Evolutionary conservation across 129 eudicot genomes (phyloP).

Genomic region (Saussurea involucrata): DNA sequence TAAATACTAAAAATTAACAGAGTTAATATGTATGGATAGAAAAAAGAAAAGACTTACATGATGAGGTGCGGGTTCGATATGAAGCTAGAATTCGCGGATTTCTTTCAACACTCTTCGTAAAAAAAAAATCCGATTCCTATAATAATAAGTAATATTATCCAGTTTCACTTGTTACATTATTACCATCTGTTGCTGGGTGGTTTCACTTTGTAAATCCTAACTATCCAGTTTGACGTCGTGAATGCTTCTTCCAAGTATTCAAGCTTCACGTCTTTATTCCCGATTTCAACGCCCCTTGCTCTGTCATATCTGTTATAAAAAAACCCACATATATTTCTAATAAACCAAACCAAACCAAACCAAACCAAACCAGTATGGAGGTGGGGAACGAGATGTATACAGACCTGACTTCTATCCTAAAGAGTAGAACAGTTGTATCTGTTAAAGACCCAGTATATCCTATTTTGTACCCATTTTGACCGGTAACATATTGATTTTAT

Average conservation of each 20-base stretch:
- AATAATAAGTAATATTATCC: not conserved
- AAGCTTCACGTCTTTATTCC: conserved; percentile 90
- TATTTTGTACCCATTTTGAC: no score
- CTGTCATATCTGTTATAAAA: conserved; percentile 65
- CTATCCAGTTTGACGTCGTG: conserved; percentile 96
- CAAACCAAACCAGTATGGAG: not conserved
- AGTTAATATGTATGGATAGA: not conserved
- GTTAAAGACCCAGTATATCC: not conserved
- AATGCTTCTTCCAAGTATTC: conserved; percentile 91
- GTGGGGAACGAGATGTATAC: not conserved
- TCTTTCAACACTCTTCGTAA: conserved; percentile 3
- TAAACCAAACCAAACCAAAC: no score
- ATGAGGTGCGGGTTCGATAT: not conserved
- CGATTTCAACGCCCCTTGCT: conserved; percentile 95
- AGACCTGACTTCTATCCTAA: not conserved
- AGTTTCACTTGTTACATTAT: not conserved
- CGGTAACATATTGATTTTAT: no score
- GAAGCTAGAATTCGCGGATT: conserved; percentile 19
- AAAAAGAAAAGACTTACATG: not conserved
- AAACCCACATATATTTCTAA: not conserved
- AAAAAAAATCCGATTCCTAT: conserved; percentile 16
- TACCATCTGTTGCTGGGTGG: conserved; percentile 93
- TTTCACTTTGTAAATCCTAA: conserved; percentile 91
- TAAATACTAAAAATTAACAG: conserved; percentile 16
- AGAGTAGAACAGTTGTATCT: not conserved